phyloP scores from a whole-genome alignment of 2,329 filamentous ascomycete genomes.

The Hirsutella thompsonii region DNA sequence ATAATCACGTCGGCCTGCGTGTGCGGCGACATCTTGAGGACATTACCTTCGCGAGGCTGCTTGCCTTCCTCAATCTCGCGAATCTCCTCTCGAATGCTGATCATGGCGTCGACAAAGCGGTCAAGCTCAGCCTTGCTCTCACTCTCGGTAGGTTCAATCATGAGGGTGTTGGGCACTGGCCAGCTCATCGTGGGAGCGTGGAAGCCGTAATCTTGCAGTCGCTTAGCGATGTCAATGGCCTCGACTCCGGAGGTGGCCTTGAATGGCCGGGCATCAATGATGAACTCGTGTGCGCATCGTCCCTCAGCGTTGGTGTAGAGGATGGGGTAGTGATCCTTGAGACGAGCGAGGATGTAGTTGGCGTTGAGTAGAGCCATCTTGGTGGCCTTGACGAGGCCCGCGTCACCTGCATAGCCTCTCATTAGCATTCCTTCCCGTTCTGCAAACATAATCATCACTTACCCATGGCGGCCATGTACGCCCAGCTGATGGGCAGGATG shows the following conservation, averaged over 20 bases:
- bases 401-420: constrained; percentile 12
- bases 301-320: constrained; percentile 85
- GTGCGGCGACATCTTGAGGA: constrained; percentile 83
- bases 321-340: constrained; percentile 77
- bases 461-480: constrained; percentile 93
- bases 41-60: constrained; percentile 62
- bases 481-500: constrained; percentile 89
- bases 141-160: constrained; percentile 95
- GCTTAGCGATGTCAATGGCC: constrained; percentile 91
- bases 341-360: constrained; percentile 86
- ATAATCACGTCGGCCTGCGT: constrained; percentile 67
- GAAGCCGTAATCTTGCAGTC: constrained; percentile 94
- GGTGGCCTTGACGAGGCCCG: constrained; percentile 77
- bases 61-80: constrained; percentile 68
- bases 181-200: constrained; percentile 95
- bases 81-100: constrained; percentile 79
- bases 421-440: neutral
- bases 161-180: constrained; percentile 88
- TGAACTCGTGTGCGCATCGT: constrained; percentile 94
- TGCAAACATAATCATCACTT: constrained; percentile 9
- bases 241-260: constrained; percentile 73
- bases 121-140: constrained; percentile 89
- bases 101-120: constrained; percentile 81
- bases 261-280: constrained; percentile 78
- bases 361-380: constrained; percentile 90